A percentile compares a stretch with the other conserved stretches of the same genome.
These are phyloP conservation scores for Saccharomycopsis sp. DNA, from an alignment of 805 yeast species.

Conservation along the genomic window DNA sequence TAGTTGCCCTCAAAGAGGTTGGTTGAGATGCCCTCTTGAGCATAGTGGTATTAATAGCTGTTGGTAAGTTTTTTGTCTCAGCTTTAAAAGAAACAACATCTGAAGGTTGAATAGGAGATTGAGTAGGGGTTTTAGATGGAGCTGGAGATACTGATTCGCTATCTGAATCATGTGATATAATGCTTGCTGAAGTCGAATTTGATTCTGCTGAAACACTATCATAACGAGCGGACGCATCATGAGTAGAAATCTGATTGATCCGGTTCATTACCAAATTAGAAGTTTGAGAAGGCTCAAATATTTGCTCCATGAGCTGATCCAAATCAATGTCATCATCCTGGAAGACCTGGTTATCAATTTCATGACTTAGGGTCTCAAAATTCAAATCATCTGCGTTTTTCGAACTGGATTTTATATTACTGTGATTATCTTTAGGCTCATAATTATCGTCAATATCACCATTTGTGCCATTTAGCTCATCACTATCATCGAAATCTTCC, in stretches of 20 bases:
- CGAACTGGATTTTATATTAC: neutral
- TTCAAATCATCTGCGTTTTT: neutral
- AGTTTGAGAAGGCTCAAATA: neutral
- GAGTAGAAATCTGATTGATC: neutral
- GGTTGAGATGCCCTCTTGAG: too few relatives aligned
- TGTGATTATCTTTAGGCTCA: neutral
- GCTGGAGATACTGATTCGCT: neutral
- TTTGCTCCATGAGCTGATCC: neutral
- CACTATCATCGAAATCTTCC: too few relatives aligned
- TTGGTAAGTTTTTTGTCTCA: too few relatives aligned
- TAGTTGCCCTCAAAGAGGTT: too few relatives aligned
- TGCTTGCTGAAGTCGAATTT: neutral
- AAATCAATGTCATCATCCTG: neutral
- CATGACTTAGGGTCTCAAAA: conserved; percentile 1
- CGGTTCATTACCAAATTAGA: neutral
- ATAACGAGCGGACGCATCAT: neutral
- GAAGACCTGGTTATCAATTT: conserved; percentile 5
- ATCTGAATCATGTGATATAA: neutral
- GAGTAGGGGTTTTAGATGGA: neutral
- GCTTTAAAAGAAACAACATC: neutral
- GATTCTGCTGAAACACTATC: neutral
- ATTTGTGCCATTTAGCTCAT: too few relatives aligned
- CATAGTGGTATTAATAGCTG: too few relatives aligned
- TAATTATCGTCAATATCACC: neutral
- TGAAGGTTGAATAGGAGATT: neutral